Conservation (phyloP, 148 eudicot species). For the Rhododendron kiyosumense region DNA sequence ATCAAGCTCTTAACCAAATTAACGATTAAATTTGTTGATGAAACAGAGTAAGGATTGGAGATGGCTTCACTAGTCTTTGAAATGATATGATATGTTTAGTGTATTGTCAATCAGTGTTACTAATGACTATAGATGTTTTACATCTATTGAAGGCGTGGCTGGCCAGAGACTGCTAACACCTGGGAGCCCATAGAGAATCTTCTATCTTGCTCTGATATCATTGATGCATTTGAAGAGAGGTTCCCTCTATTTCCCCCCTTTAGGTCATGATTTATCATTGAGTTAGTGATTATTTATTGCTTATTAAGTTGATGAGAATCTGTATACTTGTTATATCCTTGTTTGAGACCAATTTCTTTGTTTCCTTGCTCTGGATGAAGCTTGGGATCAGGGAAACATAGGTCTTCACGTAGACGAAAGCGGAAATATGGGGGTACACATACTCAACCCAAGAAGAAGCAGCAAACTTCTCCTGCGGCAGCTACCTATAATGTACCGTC, state of each 20-base stretch:
- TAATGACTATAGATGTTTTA: background rate
- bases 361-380: slow-evolving; percentile 28
- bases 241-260: slow-evolving; percentile 24
- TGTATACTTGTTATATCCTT: background rate
- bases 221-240: slow-evolving; percentile 93
- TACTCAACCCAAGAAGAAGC: slow-evolving; percentile 72
- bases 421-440: slow-evolving; percentile 40
- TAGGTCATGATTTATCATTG: background rate
- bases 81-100: background rate
- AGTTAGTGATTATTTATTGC: slow-evolving; percentile 1
- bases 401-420: slow-evolving; percentile 56
- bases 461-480: slow-evolving; percentile 55
- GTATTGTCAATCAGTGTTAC: background rate
- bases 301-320: background rate
- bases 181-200: slow-evolving; percentile 97
- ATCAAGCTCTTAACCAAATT: background rate
- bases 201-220: slow-evolving; percentile 63
- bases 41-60: background rate
- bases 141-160: slow-evolving; percentile 70
- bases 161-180: slow-evolving; percentile 94
- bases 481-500: slow-evolving; percentile 48
- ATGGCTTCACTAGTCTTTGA: background rate
- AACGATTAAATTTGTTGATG: background rate
- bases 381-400: slow-evolving; percentile 48
- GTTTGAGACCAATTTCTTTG: slow-evolving; percentile 2